Evolutionary conservation across 2,329 filamentous ascomycete genomes (phyloP).

Genomic region (Fonsecaea erecta): DNA sequence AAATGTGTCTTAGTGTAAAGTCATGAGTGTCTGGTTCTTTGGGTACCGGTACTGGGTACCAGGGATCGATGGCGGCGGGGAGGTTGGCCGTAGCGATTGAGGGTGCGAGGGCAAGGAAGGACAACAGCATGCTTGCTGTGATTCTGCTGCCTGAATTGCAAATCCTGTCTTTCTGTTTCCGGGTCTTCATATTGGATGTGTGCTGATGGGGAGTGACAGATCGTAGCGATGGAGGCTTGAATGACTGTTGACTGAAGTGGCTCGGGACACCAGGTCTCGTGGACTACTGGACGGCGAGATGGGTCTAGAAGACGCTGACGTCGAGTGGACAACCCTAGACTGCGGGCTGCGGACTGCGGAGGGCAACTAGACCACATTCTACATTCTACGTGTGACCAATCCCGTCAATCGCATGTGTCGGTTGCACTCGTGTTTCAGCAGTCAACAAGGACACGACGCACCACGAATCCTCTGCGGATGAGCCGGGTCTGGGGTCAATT

Average conservation of each 20-base stretch:
- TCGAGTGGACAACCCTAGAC: conserved; percentile 7
- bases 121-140: conserved; percentile 67
- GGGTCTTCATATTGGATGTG: conserved; percentile 30
- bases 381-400: not conserved
- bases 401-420: conserved; percentile 26
- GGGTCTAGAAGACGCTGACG: conserved; percentile 13
- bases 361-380: conserved; percentile 4
- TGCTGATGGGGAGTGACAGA: conserved; percentile 11
- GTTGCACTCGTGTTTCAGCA: not conserved
- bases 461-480: conserved; percentile 23
- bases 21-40: conserved; percentile 31
- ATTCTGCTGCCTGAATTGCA: conserved; percentile 66
- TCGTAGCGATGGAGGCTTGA: conserved; percentile 15
- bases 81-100: conserved; percentile 21
- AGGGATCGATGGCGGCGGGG: conserved; percentile 33
- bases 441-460: conserved; percentile 19
- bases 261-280: conserved; percentile 16
- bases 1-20: conserved; percentile 78
- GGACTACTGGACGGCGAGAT: not conserved
- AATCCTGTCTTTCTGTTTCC: conserved; percentile 21
- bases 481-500: conserved; percentile 18
- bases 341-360: conserved; percentile 17
- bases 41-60: conserved; percentile 31
- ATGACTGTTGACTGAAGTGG: conserved; percentile 15
- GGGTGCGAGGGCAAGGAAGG: conserved; percentile 65